Evolutionary conservation across 805 yeast species (phyloP), one percentile per base, ranked within the genome.

Genomic region (Candida arabinofermentans): DNA sequence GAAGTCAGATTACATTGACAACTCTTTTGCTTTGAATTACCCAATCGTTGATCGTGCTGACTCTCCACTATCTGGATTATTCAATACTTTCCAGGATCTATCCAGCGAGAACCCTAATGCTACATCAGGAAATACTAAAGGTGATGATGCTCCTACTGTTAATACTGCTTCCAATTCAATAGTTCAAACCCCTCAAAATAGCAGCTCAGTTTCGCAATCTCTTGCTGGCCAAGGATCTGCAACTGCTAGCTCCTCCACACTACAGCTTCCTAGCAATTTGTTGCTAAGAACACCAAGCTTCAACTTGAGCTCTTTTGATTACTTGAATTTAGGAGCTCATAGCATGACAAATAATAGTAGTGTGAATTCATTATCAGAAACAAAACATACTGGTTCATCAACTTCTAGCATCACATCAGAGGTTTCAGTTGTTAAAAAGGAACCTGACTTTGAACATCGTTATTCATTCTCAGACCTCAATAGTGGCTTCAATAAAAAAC

Each of bases 361-460:
- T 19, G 23, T 32, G 4, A 30, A 23, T 23, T 18, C 22, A n/a
- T 14, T 21, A 8, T 17, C 9, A 17, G 24, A 19, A 23, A 14
- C 39, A 36, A 5, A 19, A 9, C 5, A 21, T 10, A n/a, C 39
- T 5, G 27, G 30, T 17, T 37, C 37, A 13, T 29, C 41, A 9
- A 24, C 30, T 16, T 30, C 36, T 18, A 21, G 26, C 26, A 36
- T 16, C 21, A 13, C 40, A 10, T 27, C 34, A 7, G 29, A 31
- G 3, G 19, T 14, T 3, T 33, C 35, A 9, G 12, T 16, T 19
- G 17, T 39, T 26, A 50, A 48, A 12, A 48, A 51, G 31, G 48
- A 39, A n/a, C n/a, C 39, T 9, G 56, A 54, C 34, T 54, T 50
- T 36, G 58, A 54, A 36, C 56, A 54, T 35, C 49, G 56, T 22